A percentile compares a stretch with the other conserved stretches of the same genome.
Evolutionary conservation across 2,329 filamentous ascomycete genomes (phyloP).

Genomic region (Penicillium sp.): DNA sequence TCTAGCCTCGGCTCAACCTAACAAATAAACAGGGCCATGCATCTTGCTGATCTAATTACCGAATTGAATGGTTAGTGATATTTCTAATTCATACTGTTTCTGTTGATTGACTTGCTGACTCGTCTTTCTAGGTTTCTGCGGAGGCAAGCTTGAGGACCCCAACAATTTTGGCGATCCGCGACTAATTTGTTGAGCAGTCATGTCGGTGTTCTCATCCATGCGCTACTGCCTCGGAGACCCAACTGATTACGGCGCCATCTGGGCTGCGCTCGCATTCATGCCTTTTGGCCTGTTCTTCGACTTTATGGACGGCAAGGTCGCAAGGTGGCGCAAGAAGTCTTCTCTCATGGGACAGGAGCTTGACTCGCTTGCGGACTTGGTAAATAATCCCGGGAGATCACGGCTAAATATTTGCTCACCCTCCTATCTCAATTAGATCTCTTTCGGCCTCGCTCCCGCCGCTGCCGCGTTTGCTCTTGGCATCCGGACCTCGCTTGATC

Average conservation of each 20-base stretch:
- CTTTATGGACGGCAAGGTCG: slow-evolving; percentile 95
- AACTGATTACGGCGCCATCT: slow-evolving; percentile 66
- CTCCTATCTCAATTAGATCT: slow-evolving; percentile 63
- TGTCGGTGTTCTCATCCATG: slow-evolving; percentile 94
- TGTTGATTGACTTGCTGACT: slow-evolving; percentile 19
- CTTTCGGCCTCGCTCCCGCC: slow-evolving; percentile 89
- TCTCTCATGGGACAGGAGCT: slow-evolving; percentile 97
- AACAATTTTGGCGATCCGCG: slow-evolving; percentile 3
- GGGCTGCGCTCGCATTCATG: slow-evolving; percentile 79
- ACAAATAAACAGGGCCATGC: slow-evolving; percentile 41
- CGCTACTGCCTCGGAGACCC: slow-evolving; percentile 82
- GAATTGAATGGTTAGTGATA: slow-evolving; percentile 48
- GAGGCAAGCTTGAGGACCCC: slow-evolving; percentile 39
- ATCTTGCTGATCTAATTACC: slow-evolving; percentile 52
- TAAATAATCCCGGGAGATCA: slow-evolving; percentile 44
- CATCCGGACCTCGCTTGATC: slow-evolving; percentile 79
- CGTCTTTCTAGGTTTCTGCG: slow-evolving; percentile 45
- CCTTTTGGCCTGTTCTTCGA: slow-evolving; percentile 96
- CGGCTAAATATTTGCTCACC: slow-evolving; percentile 5
- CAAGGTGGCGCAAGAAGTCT: slow-evolving; percentile 93
- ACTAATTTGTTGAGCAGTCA: slow-evolving; percentile 53
- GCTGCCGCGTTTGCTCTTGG: slow-evolving; percentile 85
- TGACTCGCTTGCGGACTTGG: slow-evolving; percentile 91
- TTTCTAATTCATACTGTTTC: background rate
- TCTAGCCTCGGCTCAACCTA: slow-evolving; percentile 6